A percentile compares a stretch with the other conserved stretches of the same genome.
These are phyloP conservation scores for Iberis pinnata DNA, from an alignment of 345 rosid genomes.

Conservation along the genomic window DNA sequence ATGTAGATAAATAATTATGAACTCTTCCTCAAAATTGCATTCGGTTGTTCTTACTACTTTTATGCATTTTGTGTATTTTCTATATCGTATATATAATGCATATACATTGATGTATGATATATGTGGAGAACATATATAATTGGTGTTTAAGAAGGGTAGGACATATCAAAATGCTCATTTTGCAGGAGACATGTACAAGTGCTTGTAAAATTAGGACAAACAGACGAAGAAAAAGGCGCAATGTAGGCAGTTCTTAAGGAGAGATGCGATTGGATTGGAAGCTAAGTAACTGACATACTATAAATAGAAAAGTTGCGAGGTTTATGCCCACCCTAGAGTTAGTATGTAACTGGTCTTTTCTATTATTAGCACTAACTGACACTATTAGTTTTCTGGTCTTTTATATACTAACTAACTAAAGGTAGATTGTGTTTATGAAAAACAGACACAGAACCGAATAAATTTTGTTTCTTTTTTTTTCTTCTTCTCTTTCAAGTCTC, in stretches of 20 bases:
- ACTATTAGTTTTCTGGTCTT: conserved; percentile 21
- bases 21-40: not conserved
- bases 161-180: conserved; percentile 2
- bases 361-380: conserved; percentile 22
- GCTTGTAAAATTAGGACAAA: conserved; percentile 19
- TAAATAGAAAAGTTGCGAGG: conserved; percentile 20
- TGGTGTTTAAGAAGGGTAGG: not conserved
- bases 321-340: conserved; percentile 27
- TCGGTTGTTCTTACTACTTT: conserved; percentile 6
- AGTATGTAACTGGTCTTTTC: conserved; percentile 22
- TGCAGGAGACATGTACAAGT: conserved; percentile 1
- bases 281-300: conserved; percentile 27
- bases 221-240: not conserved
- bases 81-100: not conserved
- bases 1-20: conserved; percentile 7
- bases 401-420: conserved; percentile 16
- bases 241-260: conserved; percentile 16
- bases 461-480: conserved; percentile 15
- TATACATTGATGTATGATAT: not conserved
- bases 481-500: conserved; percentile 1
- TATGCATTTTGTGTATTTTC: conserved; percentile 1
- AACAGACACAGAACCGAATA: not conserved
- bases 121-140: not conserved
- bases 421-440: conserved; percentile 11
- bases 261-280: conserved; percentile 26